Evolutionary conservation across 78 protist genomes (phyloP).

Genomic region (Mastigamoeba balamuthi): DNA sequence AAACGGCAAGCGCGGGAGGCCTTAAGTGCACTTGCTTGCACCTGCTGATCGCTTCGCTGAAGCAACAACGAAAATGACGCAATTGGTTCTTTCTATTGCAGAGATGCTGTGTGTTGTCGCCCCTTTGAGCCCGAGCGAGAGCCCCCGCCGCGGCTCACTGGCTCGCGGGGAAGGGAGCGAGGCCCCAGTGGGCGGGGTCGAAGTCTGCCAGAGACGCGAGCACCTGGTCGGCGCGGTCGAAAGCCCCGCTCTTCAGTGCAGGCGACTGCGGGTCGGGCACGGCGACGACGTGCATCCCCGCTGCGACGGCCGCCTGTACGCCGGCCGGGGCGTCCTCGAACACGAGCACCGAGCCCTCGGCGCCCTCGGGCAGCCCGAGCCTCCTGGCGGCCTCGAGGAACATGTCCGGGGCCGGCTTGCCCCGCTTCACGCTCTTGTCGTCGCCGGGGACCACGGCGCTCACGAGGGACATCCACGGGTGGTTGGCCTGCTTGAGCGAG

Average conservation of each 20-base stretch:
- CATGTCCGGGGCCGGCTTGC: constrained; percentile 12
- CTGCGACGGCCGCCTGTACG: neutral
- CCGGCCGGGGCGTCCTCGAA: constrained; percentile 17
- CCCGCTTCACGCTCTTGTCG: neutral
- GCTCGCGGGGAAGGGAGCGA: neutral
- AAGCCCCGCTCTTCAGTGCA: neutral
- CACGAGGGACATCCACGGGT: neutral
- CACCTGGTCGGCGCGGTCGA: neutral
- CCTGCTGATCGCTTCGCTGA: no score
- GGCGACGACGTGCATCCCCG: constrained; percentile 1
- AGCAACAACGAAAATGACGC: no score
- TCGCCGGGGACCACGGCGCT: neutral
- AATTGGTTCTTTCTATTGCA: no score
- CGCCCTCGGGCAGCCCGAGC: neutral
- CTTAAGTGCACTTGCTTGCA: no score
- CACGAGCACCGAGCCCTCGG: neutral
- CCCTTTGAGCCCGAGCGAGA: no score
- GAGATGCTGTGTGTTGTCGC: no score
- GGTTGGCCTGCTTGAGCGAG: neutral
- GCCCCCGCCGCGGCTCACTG: no score
- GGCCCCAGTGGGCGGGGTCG: neutral
- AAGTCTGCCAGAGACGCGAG: neutral
- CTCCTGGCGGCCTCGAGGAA: neutral
- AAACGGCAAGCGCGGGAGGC: no score
- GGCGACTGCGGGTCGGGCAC: neutral